Conservation (phyloP, 2,329 filamentous ascomycete genomes). For the Orbilia blumenaviensis region DNA sequence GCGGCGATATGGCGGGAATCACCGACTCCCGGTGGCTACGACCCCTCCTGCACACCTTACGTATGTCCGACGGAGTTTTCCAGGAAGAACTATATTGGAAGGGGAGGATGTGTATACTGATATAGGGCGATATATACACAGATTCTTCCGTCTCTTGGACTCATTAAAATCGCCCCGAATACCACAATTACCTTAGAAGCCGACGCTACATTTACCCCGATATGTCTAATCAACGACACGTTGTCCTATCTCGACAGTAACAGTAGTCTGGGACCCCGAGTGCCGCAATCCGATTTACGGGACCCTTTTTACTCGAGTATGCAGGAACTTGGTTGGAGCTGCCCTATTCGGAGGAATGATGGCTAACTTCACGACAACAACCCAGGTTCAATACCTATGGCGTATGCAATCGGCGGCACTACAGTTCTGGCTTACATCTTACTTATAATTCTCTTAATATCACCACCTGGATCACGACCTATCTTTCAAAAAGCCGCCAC, state of each 20-base stretch:
- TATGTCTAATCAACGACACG: conserved; percentile 64
- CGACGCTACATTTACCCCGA: conserved; percentile 70
- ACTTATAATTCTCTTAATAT: conserved; percentile 92
- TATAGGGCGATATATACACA: conserved; percentile 57
- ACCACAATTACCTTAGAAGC: conserved; percentile 69
- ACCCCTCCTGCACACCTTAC: conserved; percentile 55
- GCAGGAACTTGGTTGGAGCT: not conserved
- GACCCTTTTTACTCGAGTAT: conserved; percentile 90
- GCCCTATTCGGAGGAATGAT: not conserved
- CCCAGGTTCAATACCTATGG: conserved; percentile 78
- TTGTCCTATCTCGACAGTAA: conserved; percentile 62
- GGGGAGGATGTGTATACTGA: conserved; percentile 59
- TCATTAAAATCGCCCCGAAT: conserved; percentile 66
- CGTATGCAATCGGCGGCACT: conserved; percentile 89
- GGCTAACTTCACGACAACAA: conserved; percentile 7
- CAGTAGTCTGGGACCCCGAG: conserved; percentile 58
- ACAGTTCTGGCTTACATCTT: conserved; percentile 92
- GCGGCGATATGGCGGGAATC: conserved; percentile 50
- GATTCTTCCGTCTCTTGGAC: conserved; percentile 63
- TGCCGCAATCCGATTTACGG: conserved; percentile 71
- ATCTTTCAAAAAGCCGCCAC: conserved; percentile 89
- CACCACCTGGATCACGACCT: conserved; percentile 89
- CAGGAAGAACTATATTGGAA: not conserved
- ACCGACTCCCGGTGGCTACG: conserved; percentile 23
- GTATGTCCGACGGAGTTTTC: conserved; percentile 25